Base-by-base conservation (phyloP, 257 asterid genomes). In the Forsythia suspensa region DNA sequence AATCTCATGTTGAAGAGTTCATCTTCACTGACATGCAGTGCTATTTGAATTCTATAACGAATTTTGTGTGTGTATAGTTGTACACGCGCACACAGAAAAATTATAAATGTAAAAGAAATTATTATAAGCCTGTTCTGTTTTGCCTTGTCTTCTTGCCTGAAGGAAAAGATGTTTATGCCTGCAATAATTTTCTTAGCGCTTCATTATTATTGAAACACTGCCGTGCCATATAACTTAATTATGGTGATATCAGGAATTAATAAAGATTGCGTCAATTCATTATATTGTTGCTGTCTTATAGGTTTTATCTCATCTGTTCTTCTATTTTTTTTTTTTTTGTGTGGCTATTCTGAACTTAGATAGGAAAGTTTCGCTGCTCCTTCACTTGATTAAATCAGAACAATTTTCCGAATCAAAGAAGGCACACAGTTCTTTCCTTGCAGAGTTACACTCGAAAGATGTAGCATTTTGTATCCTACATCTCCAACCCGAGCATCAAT, bases 331-430 rank as follows among this genome's bases (percentile, higher is more conserved):
- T 61, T 6, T 75, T 79, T 20, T 48, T 75, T 39, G 24, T 29
- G 34, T 29, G 34, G 4, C 40, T 40, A 40, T 70, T 59, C 68
- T 74, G 72, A 79, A 37, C 78, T 74, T 36, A 12, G 55, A 34
- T 65, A 78, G 75, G 81, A 82, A 40, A 75, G 44, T 44, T 40
- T 59, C 70, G 74, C 24, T 77, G 82, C 87, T 77, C 84, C 81
- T 86, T 84, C 67, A 82, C 88, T 82, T 85, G 81, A 74, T 51
- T 75, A 48, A 76, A 80, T 79, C 87, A 82, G 84, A 88, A 74
- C 42, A 43, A 76, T 80, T 76, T 75, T 82, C 85, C 55, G 82
- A 80, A 80, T 80, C 69, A 69, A 80, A 72, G 80, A 88, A 81
- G 87, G 88, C 82, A 76, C 84, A 57, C 81, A 86, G 46, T 82